A percentile compares a stretch with the other conserved stretches of the same genome.
phyloP scores from a whole-genome alignment of 192 early-diverging fungal species.

The Coemansia sp. region DNA sequence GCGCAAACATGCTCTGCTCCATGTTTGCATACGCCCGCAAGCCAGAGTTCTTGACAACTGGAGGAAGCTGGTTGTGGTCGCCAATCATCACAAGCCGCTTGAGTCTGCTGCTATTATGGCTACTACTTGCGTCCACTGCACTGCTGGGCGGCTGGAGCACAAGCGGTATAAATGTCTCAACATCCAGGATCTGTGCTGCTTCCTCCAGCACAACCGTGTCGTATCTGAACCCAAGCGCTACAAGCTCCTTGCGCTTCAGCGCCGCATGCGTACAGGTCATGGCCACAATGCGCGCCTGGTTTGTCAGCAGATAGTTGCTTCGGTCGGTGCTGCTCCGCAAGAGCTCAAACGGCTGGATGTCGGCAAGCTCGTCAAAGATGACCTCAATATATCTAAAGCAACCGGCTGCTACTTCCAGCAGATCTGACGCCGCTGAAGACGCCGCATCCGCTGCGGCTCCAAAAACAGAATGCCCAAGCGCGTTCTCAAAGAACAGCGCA shows the following conservation, averaged over 20 bases:
- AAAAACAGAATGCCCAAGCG: constrained; percentile 65
- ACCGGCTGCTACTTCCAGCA: constrained; percentile 67
- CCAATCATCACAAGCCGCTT: constrained; percentile 95
- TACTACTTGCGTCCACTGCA: not conserved
- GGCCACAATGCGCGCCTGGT: constrained; percentile 94
- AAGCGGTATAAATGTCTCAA: constrained; percentile 94
- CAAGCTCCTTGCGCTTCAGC: constrained; percentile 82
- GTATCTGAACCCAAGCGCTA: constrained; percentile 90
- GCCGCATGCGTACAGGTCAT: constrained; percentile 98
- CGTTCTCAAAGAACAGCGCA: constrained; percentile 68
- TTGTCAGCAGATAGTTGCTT: constrained; percentile 89
- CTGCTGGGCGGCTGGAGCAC: constrained; percentile 67
- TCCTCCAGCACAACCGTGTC: constrained; percentile 98
- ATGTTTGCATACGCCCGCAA: constrained; percentile 87
- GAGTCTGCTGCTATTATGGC: constrained; percentile 48
- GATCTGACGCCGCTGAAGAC: constrained; percentile 51
- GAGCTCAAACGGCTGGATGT: constrained; percentile 94
- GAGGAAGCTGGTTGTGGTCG: constrained; percentile 96
- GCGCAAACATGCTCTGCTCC: constrained; percentile 93
- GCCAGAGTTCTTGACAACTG: constrained; percentile 87
- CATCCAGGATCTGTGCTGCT: constrained; percentile 91
- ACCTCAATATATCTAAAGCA: constrained; percentile 79
- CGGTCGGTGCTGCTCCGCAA: constrained; percentile 76
- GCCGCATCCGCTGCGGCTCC: constrained; percentile 18
- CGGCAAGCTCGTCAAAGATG: constrained; percentile 87